Conservation (phyloP, 495 filamentous ascomycete species). For the Bacidia rubella region DNA sequence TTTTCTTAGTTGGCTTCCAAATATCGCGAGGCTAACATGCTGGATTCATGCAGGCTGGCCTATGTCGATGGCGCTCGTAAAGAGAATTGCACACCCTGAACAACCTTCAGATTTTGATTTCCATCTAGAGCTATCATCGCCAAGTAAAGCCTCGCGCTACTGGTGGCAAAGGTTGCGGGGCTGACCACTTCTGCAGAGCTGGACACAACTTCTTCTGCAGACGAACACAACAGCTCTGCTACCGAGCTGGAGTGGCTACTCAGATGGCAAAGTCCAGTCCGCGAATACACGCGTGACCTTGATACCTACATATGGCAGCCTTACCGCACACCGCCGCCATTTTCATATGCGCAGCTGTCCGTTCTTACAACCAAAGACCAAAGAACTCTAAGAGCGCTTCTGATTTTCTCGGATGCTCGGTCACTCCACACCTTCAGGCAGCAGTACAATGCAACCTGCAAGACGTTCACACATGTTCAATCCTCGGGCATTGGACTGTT, state of each 20-base stretch:
- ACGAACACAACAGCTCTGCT: not conserved
- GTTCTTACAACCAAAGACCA: not conserved
- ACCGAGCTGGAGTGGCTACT: not conserved
- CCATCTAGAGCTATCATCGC: no score
- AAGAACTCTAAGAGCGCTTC: not conserved
- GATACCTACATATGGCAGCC: conserved; percentile 10
- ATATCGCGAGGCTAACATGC: no score
- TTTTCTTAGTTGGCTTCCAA: no score
- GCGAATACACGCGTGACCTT: conserved; percentile 2
- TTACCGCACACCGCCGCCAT: not conserved
- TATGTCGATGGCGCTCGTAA: no score
- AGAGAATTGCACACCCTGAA: no score
- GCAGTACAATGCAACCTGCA: not conserved
- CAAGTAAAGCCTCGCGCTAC: no score
- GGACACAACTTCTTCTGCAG: not conserved
- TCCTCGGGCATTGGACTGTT: not conserved
- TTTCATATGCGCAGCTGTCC: not conserved
- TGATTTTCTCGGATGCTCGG: not conserved
- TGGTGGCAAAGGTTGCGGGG: no score
- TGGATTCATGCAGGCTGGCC: no score
- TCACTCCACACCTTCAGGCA: conserved; percentile 3
- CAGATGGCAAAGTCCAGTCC: conserved; percentile 3
- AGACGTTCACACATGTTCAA: not conserved
- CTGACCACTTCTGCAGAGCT: not conserved
- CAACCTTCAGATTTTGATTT: no score